Conservation (phyloP, 768 basidiomycete species). For the Hericium coralloides region DNA sequence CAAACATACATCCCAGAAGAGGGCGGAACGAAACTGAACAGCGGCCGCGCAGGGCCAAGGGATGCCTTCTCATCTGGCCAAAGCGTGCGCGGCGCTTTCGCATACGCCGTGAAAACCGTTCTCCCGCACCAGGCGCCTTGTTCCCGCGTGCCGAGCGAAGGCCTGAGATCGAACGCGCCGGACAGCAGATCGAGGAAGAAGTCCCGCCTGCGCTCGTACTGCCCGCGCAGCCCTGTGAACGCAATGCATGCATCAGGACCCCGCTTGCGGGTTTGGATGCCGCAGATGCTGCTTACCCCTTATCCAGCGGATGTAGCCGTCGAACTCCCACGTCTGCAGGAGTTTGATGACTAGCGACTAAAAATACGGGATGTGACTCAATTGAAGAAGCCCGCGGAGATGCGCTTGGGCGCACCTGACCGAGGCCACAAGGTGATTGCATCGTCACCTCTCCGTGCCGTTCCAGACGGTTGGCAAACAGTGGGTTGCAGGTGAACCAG, state of each 20-base stretch:
- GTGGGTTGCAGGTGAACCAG: slow-evolving; percentile 70
- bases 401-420: slow-evolving; percentile 35
- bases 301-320: slow-evolving; percentile 74
- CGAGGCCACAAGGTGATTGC: slow-evolving; percentile 66
- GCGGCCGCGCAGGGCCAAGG: slow-evolving; percentile 12
- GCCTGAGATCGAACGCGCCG: slow-evolving; percentile 51
- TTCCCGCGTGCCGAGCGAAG: slow-evolving; percentile 20
- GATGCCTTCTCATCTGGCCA: slow-evolving; percentile 32
- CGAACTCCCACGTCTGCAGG: slow-evolving; percentile 54
- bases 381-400: slow-evolving; percentile 1
- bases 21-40: slow-evolving; percentile 69
- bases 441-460: slow-evolving; percentile 59
- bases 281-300: slow-evolving; percentile 8
- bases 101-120: slow-evolving; percentile 37
- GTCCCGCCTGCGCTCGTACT: slow-evolving; percentile 56
- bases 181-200: slow-evolving; percentile 54
- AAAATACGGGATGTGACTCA: background rate
- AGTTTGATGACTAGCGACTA: slow-evolving; percentile 51
- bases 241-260: background rate
- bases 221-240: slow-evolving; percentile 35
- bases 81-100: slow-evolving; percentile 14
- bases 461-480: slow-evolving; percentile 69
- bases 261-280: background rate
- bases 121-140: slow-evolving; percentile 26
- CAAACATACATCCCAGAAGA: slow-evolving; percentile 77